Evolutionary conservation across 306 rosid species (phyloP).

Genomic region (Cucurbita argyrosperma): DNA sequence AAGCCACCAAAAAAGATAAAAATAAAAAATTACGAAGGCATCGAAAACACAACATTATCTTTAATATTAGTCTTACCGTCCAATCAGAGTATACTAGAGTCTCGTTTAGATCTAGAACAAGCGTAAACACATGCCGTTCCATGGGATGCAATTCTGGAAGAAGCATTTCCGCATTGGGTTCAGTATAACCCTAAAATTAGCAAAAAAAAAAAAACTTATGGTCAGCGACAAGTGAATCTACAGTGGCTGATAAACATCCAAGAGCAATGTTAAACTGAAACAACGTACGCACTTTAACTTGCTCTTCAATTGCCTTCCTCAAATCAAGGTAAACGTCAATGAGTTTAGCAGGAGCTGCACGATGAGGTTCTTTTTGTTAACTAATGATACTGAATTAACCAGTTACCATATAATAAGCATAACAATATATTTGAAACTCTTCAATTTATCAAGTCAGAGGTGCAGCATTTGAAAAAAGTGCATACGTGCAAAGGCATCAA

Average conservation of each 20-base stretch:
- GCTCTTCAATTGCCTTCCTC: constrained; percentile 71
- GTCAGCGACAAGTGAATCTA: constrained; percentile 1
- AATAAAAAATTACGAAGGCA: background rate
- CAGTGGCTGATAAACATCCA: background rate
- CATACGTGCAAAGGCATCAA: background rate
- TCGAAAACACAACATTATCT: background rate
- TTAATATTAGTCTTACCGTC: constrained; percentile 45
- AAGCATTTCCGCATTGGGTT: constrained; percentile 85
- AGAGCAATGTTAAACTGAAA: constrained; percentile 11
- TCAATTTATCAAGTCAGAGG: background rate
- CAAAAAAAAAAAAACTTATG: background rate
- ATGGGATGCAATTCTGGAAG: constrained; percentile 91
- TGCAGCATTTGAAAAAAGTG: background rate
- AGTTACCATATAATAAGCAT: background rate
- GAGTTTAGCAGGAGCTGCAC: constrained; percentile 76
- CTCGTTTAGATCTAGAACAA: constrained; percentile 90
- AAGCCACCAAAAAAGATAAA: background rate
- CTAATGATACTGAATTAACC: constrained; percentile 16
- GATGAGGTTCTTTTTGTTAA: background rate
- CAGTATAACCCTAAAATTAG: constrained; percentile 53
- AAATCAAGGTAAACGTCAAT: constrained; percentile 62
- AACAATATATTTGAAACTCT: background rate
- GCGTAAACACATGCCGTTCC: constrained; percentile 78
- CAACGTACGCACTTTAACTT: constrained; percentile 38
- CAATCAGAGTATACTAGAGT: constrained; percentile 78